These are phyloP conservation scores for Papiliotrema fonsecae DNA, from an alignment of 1,284 basidiomycete genomes.

Conservation along the genomic window DNA sequence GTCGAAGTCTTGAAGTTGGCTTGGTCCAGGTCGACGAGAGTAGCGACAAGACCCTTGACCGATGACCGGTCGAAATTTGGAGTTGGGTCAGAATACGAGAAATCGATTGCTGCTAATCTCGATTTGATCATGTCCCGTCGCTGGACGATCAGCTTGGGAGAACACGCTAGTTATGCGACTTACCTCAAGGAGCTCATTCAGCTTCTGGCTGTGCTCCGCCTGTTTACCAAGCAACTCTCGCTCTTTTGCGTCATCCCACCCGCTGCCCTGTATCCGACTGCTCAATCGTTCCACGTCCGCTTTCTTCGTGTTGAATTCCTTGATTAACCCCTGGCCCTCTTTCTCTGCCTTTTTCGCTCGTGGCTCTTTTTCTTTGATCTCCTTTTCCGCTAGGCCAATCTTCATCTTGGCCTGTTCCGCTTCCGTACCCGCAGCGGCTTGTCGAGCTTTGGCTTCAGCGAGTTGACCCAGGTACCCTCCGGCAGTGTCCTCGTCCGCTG, in stretches of 20 bases:
- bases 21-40: conserved; percentile 68
- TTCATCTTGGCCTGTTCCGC: conserved; percentile 78
- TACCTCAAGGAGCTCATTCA: conserved; percentile 64
- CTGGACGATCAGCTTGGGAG: conserved; percentile 47
- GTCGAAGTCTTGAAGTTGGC: conserved; percentile 73
- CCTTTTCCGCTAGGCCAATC: conserved; percentile 72
- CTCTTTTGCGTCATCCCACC: conserved; percentile 78
- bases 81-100: conserved; percentile 73
- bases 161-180: conserved; percentile 20
- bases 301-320: conserved; percentile 61
- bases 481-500: conserved; percentile 56
- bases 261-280: conserved; percentile 58
- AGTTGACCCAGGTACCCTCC: conserved; percentile 97
- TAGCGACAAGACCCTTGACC: conserved; percentile 92
- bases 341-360: conserved; percentile 79
- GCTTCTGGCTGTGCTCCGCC: conserved; percentile 56
- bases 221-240: conserved; percentile 59
- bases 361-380: conserved; percentile 71
- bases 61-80: conserved; percentile 78
- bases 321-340: conserved; percentile 68
- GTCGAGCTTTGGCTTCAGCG: conserved; percentile 73
- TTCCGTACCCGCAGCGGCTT: conserved; percentile 74
- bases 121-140: conserved; percentile 67
- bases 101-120: conserved; percentile 69
- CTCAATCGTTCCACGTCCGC: conserved; percentile 60